Base-by-base conservation (phyloP, 2,329 filamentous ascomycete genomes). In the Sphaerulina vaccinii region DNA sequence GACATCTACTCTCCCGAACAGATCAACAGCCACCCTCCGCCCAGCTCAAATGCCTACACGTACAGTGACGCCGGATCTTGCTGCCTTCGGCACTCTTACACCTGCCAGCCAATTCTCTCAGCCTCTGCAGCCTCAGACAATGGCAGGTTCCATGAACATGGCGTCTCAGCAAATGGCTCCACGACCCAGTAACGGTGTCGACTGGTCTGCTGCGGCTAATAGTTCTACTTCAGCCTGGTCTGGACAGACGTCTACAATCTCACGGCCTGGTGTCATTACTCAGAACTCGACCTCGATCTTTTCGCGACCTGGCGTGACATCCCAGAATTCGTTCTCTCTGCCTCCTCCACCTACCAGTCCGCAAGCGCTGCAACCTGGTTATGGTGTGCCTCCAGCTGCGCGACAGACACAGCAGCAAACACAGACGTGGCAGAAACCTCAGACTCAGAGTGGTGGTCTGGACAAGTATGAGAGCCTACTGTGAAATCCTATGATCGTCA, bases 391-490 rank as follows among this genome's bases (percentile, higher is more conserved):
- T 15, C 65, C 29, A 67, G 69, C 11, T 49, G 15, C 45, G 29
- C 36, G 27, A 5, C 58, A 64, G 1, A 70, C 71, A 41, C 65
- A 64, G 32, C 71, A 49, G 44, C 60, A 65, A 49, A 60, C 62
- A 54, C 63, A 65, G 27, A 6, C 27, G 32, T 70, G 65, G 55
- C 62, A 66, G 55, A 60, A 62, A 36, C 21, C 23, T 27, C 21
- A 39, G 23, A 37, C 40, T 6, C 38, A 40, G 45, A 42, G 54
- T 49, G 54, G 46, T 47, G 82, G 83, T 0, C 71, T 87, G 70
- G 83, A 85, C 68, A 84, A 83, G 70, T 87, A 86, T 58, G 79
- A 84, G 68, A 87, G 84, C 71, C 66, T 87, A 59, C 68, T 87
- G 60, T 86, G 57, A 61, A 22, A 21, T 21, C 37, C 9, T 10